Evolutionary conservation across 129 eudicot species (phyloP).

Genomic region (Flaveria brownii): DNA sequence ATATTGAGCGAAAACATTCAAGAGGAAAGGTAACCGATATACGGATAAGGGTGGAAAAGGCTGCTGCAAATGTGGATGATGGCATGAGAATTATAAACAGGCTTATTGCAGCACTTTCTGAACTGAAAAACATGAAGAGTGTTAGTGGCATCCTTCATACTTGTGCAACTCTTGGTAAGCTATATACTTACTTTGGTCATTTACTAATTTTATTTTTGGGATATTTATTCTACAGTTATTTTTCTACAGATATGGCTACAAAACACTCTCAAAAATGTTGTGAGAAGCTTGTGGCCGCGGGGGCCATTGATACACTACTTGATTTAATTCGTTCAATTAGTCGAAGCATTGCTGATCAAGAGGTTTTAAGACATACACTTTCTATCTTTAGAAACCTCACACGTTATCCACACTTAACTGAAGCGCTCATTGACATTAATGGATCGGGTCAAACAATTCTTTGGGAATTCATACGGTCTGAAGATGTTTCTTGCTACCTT

Average conservation of each 20-base stretch:
- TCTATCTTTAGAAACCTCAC: slow-evolving; percentile 82
- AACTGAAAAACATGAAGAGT: slow-evolving; percentile 71
- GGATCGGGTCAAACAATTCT: slow-evolving; percentile 64
- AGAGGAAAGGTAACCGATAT: slow-evolving; percentile 60
- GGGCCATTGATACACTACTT: slow-evolving; percentile 71
- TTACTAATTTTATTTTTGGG: neutral
- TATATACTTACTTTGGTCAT: neutral
- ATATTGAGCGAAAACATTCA: slow-evolving; percentile 60
- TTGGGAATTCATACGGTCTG: slow-evolving; percentile 67
- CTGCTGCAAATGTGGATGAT: slow-evolving; percentile 84
- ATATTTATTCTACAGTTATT: neutral
- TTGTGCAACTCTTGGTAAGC: slow-evolving; percentile 80
- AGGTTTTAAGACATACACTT: slow-evolving; percentile 68
- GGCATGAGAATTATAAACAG: slow-evolving; percentile 84
- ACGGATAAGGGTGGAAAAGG: slow-evolving; percentile 66
- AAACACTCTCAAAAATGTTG: slow-evolving; percentile 79
- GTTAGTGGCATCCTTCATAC: slow-evolving; percentile 83
- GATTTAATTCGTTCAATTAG: slow-evolving; percentile 65
- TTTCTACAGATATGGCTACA: slow-evolving; percentile 75
- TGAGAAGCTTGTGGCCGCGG: slow-evolving; percentile 82
- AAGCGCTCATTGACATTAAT: slow-evolving; percentile 41
- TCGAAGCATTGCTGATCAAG: slow-evolving; percentile 91
- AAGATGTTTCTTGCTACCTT: neutral
- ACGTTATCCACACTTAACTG: slow-evolving; percentile 63
- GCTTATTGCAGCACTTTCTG: slow-evolving; percentile 77